Base-by-base conservation (phyloP, 306 rosid genomes). In the Vigna trinervia region DNA sequence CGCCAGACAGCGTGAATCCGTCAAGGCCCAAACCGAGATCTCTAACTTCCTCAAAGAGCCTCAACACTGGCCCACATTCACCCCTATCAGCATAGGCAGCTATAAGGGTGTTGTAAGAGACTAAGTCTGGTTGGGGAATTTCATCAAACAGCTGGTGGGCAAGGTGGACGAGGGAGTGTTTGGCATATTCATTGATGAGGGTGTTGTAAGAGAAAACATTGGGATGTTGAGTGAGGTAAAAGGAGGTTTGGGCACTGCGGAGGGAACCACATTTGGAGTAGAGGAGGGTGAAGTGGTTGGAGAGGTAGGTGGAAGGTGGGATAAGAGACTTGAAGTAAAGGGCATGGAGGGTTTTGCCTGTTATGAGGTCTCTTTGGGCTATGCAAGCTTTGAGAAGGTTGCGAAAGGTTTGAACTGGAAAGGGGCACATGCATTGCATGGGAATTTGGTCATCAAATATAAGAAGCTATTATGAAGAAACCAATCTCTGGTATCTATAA, bases 171-270 rank as follows among this genome's bases (percentile, higher is more conserved):
- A 59, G 80, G 39, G 86, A 73, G 43, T 67, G 54, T 79, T 80
- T 82, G 1, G 74, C 83, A 41, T 80, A 82, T 4, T 84, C 84
- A 6, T 88, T 71, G 88, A 89, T 60, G 30, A 93, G 87, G 64
- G 94, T 74, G 82, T 92, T 92, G 36, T 87, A 92, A 6, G 97
- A 92, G 93, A 89, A 78, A 11, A 85, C 84, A 17, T 85, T 85
- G 46, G 78, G 88, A 68, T 82, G 1, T 13, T 51, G 39, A 60
- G 84, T 82, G 69, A 70, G 39, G 76, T 75, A 8, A 23, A 85
- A 82, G 17, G 85, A 53, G 26, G 70, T 26, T 26, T 60, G 48
- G 50, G 84, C 84, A 14, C 60, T 4, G 47, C 19, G 50, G 72
- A 85, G 79, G 51, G 79, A 46, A 14, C 88, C 86, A 5, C 86